Base-by-base conservation (phyloP, 2,329 filamentous ascomycete species). In the Colletotrichum camelliae region DNA sequence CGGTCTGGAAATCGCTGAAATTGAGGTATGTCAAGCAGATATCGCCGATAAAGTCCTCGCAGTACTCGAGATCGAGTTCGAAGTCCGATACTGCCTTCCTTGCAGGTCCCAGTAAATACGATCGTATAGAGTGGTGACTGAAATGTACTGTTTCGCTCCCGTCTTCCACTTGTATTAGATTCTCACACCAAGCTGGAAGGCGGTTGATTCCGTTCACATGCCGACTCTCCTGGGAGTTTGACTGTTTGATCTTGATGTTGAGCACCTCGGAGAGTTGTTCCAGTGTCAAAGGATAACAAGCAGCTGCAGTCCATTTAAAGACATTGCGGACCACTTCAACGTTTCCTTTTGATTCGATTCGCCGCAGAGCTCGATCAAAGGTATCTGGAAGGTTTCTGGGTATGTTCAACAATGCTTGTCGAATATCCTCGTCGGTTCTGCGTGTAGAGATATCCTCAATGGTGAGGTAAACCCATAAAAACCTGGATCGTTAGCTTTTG, bases 31-130 rank as follows among this genome's bases (percentile, higher is more conserved):
- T 62, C 31, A 62, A 16, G 58, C 58, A 62, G 1, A 62, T 62
- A 2, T 62, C 58, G n/a, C 58, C 58, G 5, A 62, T 15, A 3
- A 33, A 35, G 18, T 21, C 16, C 5, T 62, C 31, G 9, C 29
- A 33, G 5, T 24, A 0, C 3, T 13, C 1, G 5, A 60, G 8
- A 12, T 60, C 1, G 12, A 60, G 16, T 0, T 37, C 8, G 10
- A 62, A 62, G 3, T 7, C 27, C 4, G 27, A 4, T 0, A 13
- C 4, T 8, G 31, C 8, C 58, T 35, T 24, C 33, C 4, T 5
- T 6, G 7, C 12, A 31, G n/a, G 16, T 8, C 15, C 27, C 3
- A 60, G 55, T 0, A 62, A 5, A 62, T 62, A 62, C 1, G 58
- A 2, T 5, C 18, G 18, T 29, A 62, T 62, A 8, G 31, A 62